Evolutionary conservation across 2,329 filamentous ascomycete species (phyloP), one percentile per base, ranked within the genome.

Genomic region (Ophiostoma himal-ulmi): DNA sequence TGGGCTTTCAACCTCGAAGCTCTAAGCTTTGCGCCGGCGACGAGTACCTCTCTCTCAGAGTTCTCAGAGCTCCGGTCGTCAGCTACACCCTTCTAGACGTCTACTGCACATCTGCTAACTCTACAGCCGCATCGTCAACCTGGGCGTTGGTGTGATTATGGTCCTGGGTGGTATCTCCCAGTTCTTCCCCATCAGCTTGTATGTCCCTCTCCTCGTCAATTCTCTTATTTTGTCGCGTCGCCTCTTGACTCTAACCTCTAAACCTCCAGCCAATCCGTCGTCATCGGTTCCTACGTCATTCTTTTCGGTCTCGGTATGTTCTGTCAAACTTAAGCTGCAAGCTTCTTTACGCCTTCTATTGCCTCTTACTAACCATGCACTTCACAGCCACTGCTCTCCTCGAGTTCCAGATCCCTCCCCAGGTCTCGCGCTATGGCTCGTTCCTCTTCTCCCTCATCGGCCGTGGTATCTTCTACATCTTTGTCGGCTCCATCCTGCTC

Each of bases 401-500:
- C 75, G 95, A 99, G 82, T 96, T 98, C 83, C 91, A 97, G 81
- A 94, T 97, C 76, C 94, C 95, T 68, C 92, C 94, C 72, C 94
- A 97, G 79, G 86, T 97, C 70, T 91, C 93, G 71, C 90, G 93
- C 82, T 97, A 98, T 83, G 94, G 93, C 70, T 96, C 93, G 13
- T 99, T 99, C 85, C 89, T 98, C 81, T 98, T 98, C 85, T 96
- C 92, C 71, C 98, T 99, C 85, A 83, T 98, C 75, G 95, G 95
- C 73, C 93, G 95, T 78, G 95, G 95, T 81, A 85, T 93, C 79
- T 98, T 99, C 84, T 99, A 99, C 86, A 87, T 98, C 81, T 98
- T 99, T 81, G 85, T 97, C 77, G 95, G 94, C 75, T 91, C 88
- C 75, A 90, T 98, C 76, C 86, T 97, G 71, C 86, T 97, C 70